Conservation (phyloP, 305 asterid species). For the Rubia tinctorum region DNA sequence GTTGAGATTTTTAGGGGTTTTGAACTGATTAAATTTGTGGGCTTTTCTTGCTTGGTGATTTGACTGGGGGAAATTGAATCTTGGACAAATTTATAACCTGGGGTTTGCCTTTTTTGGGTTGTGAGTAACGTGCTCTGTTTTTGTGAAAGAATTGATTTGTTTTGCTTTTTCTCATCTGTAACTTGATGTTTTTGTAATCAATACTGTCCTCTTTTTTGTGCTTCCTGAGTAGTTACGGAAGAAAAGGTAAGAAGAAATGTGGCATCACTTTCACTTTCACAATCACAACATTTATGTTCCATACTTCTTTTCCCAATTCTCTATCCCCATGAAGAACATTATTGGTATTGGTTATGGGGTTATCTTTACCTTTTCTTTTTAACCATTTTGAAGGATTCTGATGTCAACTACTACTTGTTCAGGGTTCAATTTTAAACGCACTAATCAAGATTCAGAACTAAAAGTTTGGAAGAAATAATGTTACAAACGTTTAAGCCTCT, state of each 20-base stretch:
- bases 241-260: constrained; percentile 25
- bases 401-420: constrained; percentile 43
- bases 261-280: constrained; percentile 19
- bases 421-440: constrained; percentile 49
- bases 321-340: constrained; percentile 29
- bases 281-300: constrained; percentile 54
- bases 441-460: constrained; percentile 37
- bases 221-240: constrained; percentile 31
- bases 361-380: constrained; percentile 28
- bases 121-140: not conserved
- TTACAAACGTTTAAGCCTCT: constrained; percentile 25
- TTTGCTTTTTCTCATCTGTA: constrained; percentile 3
- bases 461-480: constrained; percentile 31
- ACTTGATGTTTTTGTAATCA: constrained; percentile 17
- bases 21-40: not conserved
- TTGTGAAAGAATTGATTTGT: constrained; percentile 10
- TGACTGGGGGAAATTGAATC: not conserved
- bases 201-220: constrained; percentile 29
- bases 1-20: not conserved
- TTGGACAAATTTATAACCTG: not conserved
- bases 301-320: constrained; percentile 23
- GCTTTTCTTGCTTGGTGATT: not conserved
- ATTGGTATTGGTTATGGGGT: constrained; percentile 27
- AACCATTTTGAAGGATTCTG: constrained; percentile 27
- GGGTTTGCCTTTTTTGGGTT: not conserved